Evolutionary conservation across 2,329 filamentous ascomycete species (phyloP), one percentile per base, ranked within the genome.

Genomic region (Colletotrichum incanum): DNA sequence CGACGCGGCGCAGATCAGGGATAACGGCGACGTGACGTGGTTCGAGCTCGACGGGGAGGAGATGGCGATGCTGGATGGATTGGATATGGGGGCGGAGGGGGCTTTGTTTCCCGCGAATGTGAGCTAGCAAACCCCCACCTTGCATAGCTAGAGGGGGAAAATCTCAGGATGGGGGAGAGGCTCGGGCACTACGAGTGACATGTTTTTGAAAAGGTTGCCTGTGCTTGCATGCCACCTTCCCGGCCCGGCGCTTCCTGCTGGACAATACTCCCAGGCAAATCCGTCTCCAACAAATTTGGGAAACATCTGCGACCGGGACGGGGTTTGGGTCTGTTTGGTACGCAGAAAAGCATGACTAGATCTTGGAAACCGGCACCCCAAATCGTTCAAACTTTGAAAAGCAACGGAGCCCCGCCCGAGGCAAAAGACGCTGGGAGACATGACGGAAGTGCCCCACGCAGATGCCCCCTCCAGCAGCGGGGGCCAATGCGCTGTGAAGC

Each of bases 21-120:
- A 87, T 69, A 93, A 93, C 76, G 85, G 86, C 0, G 82, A 91
- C 66, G 85, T 93, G 0, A 93, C 88, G 79, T 85, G 85, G 65
- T 93, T 93, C 77, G 83, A 86, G 41, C 81, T 93, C 18, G 82
- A 81, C 7, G 78, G 82, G 18, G 86, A 88, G 9, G 91, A 93
- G 69, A 90, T 93, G 88, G 65, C 58, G 5, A 65, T 49, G 1
- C 71, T 84, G n/a, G 77, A 83, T 43, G 72, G 52, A 3, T 45
- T 81, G 28, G 78, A 81, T 58, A 71, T 77, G 58, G 80, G 79
- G 2, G 52, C 74, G 1, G 47, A 71, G 9, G 80, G 79, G 20
- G 80, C 79, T 39, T 60, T 77, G n/a, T 82, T 82, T 55, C 77
- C 76, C 7, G 77, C 75, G n/a, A 80, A 81, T 59, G 75, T 77